These are phyloP conservation scores for Eimeria tenella DNA, from an alignment of 169 alveolate species.

Conservation along the genomic window DNA sequence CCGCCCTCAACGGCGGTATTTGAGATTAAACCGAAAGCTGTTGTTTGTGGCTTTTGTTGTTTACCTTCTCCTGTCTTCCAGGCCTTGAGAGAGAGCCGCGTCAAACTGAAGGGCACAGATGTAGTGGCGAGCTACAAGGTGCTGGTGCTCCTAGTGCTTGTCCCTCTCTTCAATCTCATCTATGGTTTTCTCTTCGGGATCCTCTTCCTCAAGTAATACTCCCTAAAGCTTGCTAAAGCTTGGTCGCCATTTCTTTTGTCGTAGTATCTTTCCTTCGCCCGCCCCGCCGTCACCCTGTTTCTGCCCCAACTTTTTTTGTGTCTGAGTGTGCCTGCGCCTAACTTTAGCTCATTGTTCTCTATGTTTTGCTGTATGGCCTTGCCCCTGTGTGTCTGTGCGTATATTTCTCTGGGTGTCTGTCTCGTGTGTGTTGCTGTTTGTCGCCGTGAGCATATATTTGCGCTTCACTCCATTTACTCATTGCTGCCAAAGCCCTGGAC, in stretches of 20 bases:
- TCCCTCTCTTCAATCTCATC: conserved; percentile 89
- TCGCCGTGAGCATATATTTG: too few relatives aligned
- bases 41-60: background rate
- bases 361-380: background rate
- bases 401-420: too few relatives aligned
- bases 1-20: background rate
- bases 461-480: too few relatives aligned
- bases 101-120: conserved; percentile 91
- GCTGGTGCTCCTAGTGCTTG: conserved; percentile 90
- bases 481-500: too few relatives aligned
- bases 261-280: background rate
- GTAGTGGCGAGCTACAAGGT: conserved; percentile 93
- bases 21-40: background rate
- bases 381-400: background rate
- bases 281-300: background rate
- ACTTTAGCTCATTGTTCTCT: background rate
- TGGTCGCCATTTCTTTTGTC: background rate
- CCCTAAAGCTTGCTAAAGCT: background rate
- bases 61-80: conserved; percentile 13
- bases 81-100: conserved; percentile 89
- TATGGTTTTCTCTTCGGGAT: conserved; percentile 90
- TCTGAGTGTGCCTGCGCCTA: background rate
- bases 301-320: background rate
- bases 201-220: conserved; percentile 19
- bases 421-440: too few relatives aligned